Base-by-base conservation (phyloP, 495 filamentous ascomycete species). In the Astrocystis sublimbata region DNA sequence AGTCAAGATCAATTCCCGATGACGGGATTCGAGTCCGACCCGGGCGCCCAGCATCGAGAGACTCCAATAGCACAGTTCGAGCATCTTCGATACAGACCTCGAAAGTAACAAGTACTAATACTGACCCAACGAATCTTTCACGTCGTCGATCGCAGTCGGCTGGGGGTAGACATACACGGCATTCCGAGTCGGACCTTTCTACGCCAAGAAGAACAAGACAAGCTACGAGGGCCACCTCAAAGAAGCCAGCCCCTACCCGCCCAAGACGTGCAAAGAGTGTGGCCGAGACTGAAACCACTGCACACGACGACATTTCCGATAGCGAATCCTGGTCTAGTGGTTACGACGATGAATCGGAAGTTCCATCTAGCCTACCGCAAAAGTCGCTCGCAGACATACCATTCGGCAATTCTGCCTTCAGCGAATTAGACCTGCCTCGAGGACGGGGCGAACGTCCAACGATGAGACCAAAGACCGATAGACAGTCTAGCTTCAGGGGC, bases 351-450 rank as follows among this genome's bases (percentile, higher is more conserved):
- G 65, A 66, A 26, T 73, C 73, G 26, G 65, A 69, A 3, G 68
- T 73, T 24, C 75, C 73, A 5, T 78, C 78, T 5, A 78, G 72
- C n/a, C 63, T 73, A n/a, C 58, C 70, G n/a, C 75, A 69, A 17
- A 79, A 82, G 59, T 77, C 79, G 1, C 62, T 84, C 17, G 79
- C 78, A 8, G 83, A 85, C 36, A 83, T 85, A 38, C 83, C 81
- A 1, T 75, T 84, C 58, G 83, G 83, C 12, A 81, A 76, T 47
- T 84, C 83, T 23, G 81, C 88, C 73, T 84, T 83, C 61, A 86
- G 79, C 62, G 81, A 78, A 71, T 81, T 75, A 68, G 87, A 79
- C 51, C 66, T 81, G 7, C 77, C 77, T 57, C 72, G 72, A 63
- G 81, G 64, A 65, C 75, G 73, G 62, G 81, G 73, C 59, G 71